Conservation (phyloP, 2,329 filamentous ascomycete genomes). For the Amesomyces nigricolor region DNA sequence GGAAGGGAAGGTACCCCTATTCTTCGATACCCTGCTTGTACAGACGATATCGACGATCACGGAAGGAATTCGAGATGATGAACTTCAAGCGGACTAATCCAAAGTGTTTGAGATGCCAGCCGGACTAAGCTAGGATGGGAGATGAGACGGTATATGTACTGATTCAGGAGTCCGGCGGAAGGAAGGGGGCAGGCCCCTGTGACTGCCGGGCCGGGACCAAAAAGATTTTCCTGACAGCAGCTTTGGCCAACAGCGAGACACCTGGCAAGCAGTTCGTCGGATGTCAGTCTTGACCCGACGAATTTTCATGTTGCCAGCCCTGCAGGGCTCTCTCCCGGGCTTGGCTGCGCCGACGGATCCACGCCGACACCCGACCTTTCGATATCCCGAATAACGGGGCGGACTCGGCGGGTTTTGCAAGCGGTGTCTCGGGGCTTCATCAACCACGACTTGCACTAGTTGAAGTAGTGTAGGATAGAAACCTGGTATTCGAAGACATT, state of each 20-base stretch:
- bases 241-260: neutral
- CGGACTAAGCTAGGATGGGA: neutral
- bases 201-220: neutral
- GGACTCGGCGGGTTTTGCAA: neutral
- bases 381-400: neutral
- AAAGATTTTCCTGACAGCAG: neutral
- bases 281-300: neutral
- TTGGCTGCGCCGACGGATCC: slow-evolving; percentile 10
- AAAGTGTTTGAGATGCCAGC: neutral
- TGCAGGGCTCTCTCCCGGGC: slow-evolving; percentile 1
- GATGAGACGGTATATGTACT: slow-evolving; percentile 2
- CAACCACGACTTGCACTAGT: neutral
- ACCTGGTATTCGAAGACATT: neutral
- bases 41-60: too few relatives aligned
- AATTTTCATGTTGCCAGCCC: slow-evolving; percentile 1
- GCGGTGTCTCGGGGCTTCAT: neutral
- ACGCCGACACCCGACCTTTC: slow-evolving; percentile 14
- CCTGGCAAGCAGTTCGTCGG: neutral
- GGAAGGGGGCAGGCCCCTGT: neutral
- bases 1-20: too few relatives aligned
- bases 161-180: neutral
- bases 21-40: too few relatives aligned
- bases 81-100: neutral
- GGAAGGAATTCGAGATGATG: neutral
- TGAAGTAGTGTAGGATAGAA: neutral